Evolutionary conservation across 176 grass and related monocot species (phyloP).

Genomic region (Bonia amplexicaulis): DNA sequence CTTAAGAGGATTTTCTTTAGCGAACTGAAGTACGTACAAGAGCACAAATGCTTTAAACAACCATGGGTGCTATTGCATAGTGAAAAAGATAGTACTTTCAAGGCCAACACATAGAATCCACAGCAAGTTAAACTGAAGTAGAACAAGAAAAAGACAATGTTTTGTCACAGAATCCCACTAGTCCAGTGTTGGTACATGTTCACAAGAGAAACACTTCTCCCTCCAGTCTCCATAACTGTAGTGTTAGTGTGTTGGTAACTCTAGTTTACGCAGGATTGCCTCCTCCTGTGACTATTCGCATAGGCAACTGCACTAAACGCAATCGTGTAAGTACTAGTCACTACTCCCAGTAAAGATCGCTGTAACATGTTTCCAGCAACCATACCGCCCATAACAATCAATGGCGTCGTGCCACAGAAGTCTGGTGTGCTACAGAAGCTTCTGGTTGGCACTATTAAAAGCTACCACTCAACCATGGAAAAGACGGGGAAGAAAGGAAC

Average conservation of each 20-base stretch:
- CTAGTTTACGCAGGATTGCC: no score
- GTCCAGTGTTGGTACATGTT: background rate
- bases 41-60: background rate
- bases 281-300: no score
- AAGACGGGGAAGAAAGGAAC: background rate
- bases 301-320: no score
- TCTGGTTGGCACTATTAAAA: background rate
- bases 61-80: background rate
- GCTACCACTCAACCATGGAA: background rate
- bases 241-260: no score
- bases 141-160: background rate
- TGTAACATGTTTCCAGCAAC: no score
- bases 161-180: background rate
- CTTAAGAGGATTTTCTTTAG: conserved; percentile 63
- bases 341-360: background rate
- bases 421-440: background rate
- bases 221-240: background rate
- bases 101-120: background rate
- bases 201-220: background rate
- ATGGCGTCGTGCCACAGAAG: background rate
- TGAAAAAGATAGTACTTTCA: background rate
- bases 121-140: background rate
- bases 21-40: conserved; percentile 52
- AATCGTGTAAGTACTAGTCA: no score
- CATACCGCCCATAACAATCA: background rate